phyloP scores from a whole-genome alignment of 192 early-diverging fungal species.

The Coemansia sp. region DNA sequence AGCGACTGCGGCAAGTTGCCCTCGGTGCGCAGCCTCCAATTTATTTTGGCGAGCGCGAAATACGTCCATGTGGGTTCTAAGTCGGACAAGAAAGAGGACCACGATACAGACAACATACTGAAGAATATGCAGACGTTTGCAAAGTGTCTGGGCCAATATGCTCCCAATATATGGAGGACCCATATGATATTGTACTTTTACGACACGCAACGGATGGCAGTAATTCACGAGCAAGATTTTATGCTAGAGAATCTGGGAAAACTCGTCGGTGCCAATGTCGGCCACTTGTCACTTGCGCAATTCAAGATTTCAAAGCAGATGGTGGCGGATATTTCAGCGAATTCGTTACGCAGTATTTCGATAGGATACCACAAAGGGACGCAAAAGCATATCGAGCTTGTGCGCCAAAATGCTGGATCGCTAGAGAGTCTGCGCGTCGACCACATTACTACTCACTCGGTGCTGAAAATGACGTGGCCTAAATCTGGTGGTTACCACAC shows the following conservation, averaged over 20 bases:
- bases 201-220: not conserved
- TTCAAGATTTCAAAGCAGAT: conserved; percentile 4
- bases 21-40: not conserved
- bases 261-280: not conserved
- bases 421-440: conserved; percentile 17
- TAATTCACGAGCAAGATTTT: not conserved
- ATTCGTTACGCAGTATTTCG: conserved; percentile 23
- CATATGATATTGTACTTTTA: not conserved
- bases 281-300: conserved; percentile 4
- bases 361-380: conserved; percentile 12
- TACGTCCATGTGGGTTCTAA: not conserved
- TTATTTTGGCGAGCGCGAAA: not conserved
- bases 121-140: not conserved
- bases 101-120: not conserved
- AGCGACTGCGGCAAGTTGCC: not conserved
- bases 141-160: not conserved
- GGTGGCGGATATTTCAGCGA: not conserved
- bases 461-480: conserved; percentile 18
- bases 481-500: not conserved
- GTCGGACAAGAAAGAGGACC: not conserved
- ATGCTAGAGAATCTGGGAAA: not conserved
- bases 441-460: conserved; percentile 5
- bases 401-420: conserved; percentile 15
- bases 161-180: conserved; percentile 7
- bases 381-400: conserved; percentile 20